Evolutionary conservation across 257 asterid species (phyloP).

Genomic region (Solanum okadae): DNA sequence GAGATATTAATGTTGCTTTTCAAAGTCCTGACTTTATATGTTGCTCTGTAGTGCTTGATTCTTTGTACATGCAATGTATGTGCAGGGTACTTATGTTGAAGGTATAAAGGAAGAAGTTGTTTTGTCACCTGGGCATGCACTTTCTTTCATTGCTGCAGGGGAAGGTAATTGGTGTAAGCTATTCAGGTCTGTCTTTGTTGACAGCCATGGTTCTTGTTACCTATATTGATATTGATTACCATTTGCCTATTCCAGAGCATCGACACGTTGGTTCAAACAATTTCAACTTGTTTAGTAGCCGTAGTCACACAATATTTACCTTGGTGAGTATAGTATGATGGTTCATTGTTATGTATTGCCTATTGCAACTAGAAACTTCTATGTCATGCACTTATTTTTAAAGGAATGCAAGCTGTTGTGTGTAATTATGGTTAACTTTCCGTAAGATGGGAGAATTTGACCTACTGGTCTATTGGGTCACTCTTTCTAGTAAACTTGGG

Average conservation of each 20-base stretch:
- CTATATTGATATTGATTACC: neutral
- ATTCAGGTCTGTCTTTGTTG: neutral
- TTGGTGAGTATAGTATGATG: slow-evolving; percentile 47
- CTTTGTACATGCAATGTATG: slow-evolving; percentile 6
- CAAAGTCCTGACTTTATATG: neutral
- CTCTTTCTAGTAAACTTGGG: neutral
- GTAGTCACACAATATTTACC: slow-evolving; percentile 97
- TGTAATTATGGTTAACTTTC: neutral
- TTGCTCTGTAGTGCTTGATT: neutral
- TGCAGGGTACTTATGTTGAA: slow-evolving; percentile 96
- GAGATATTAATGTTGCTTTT: neutral
- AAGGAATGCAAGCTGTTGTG: neutral
- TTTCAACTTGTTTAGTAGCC: slow-evolving; percentile 97
- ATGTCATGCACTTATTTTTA: neutral
- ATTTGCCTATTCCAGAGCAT: slow-evolving; percentile 66
- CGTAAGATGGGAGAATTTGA: neutral
- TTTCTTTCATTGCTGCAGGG: slow-evolving; percentile 98
- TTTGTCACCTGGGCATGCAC: slow-evolving; percentile 98
- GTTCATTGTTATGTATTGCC: neutral
- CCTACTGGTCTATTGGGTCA: neutral
- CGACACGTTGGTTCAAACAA: slow-evolving; percentile 99
- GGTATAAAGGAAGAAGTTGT: slow-evolving; percentile 99
- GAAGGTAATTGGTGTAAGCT: slow-evolving; percentile 48
- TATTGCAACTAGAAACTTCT: neutral
- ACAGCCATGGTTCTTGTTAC: neutral